phyloP scores from a whole-genome alignment of 2,329 filamentous ascomycete species.

The Aaosphaeria pasadenensis region DNA sequence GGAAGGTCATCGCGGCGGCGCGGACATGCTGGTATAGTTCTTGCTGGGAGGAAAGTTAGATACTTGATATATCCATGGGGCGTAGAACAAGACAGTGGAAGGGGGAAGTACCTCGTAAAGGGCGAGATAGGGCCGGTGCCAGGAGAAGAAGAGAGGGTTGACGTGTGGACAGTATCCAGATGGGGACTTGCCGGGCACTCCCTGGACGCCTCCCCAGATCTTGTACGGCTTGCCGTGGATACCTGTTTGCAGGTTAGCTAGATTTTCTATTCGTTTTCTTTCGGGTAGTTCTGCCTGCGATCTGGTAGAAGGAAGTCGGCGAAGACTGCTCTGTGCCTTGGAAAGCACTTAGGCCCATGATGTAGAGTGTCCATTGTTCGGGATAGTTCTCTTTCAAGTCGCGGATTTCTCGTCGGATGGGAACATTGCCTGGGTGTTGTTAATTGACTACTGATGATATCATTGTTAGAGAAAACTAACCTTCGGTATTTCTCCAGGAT shows the following conservation, averaged over 20 bases:
- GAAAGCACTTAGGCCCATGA: conserved; percentile 70
- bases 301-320: conserved; percentile 70
- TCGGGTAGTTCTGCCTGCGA: conserved; percentile 58
- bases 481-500: not conserved
- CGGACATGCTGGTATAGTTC: conserved; percentile 5
- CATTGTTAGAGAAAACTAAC: not conserved
- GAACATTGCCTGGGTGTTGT: conserved; percentile 17
- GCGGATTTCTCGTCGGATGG: conserved; percentile 63
- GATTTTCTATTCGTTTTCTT: too few relatives aligned
- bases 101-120: conserved; percentile 53
- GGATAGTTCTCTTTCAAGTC: conserved; percentile 56
- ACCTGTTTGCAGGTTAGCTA: conserved; percentile 9
- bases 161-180: conserved; percentile 73
- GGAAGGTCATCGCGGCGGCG: conserved; percentile 4
- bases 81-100: not conserved
- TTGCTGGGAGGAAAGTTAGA: conserved; percentile 1
- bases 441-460: not conserved
- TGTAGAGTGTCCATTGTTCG: conserved; percentile 71
- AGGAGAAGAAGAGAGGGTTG: conserved; percentile 73
- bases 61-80: not conserved
- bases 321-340: conserved; percentile 62
- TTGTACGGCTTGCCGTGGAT: conserved; percentile 38
- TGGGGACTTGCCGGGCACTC: conserved; percentile 26
- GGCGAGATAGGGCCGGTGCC: conserved; percentile 79
- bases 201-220: conserved; percentile 27